Evolutionary conservation across 1,284 basidiomycete species (phyloP).

Genomic region (Cystobasidium pallidum): DNA sequence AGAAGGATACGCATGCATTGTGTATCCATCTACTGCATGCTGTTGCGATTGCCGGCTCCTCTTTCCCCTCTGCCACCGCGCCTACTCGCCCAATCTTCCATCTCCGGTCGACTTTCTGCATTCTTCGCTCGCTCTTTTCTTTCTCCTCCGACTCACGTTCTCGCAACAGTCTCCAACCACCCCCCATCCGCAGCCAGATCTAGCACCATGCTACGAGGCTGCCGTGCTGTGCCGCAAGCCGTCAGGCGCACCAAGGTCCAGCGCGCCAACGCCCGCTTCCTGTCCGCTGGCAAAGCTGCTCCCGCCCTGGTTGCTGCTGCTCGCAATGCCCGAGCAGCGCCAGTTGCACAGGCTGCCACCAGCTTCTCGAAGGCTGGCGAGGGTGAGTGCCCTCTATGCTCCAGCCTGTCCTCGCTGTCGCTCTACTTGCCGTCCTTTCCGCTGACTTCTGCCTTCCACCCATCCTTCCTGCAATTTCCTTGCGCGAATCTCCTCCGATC

Average conservation of each 20-base stretch:
- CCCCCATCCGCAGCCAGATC: not conserved
- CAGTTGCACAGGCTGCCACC: not conserved
- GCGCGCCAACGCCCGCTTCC: slow-evolving; percentile 38
- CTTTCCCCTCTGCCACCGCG: not conserved
- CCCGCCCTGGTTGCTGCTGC: slow-evolving; percentile 15
- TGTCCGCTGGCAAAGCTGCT: slow-evolving; percentile 28
- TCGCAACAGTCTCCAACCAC: not conserved
- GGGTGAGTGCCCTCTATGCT: not conserved
- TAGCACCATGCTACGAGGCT: slow-evolving; percentile 40
- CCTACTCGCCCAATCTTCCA: not conserved
- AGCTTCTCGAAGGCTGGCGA: slow-evolving; percentile 1
- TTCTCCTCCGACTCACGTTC: slow-evolving; percentile 9
- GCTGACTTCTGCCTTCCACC: not conserved
- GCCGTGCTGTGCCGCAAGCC: slow-evolving; percentile 38
- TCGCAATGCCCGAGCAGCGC: not conserved
- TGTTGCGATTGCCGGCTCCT: too few species aligned
- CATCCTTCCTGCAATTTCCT: not conserved
- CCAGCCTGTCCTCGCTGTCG: not conserved
- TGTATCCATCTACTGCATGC: too few species aligned
- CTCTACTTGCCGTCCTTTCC: not conserved
- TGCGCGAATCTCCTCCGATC: not conserved
- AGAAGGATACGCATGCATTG: too few species aligned
- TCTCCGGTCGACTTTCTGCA: not conserved
- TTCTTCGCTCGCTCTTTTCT: slow-evolving; percentile 2
- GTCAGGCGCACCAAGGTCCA: slow-evolving; percentile 36